Evolutionary conservation across 2,329 filamentous ascomycete species (phyloP).

Genomic region (Penicillium sp.): DNA sequence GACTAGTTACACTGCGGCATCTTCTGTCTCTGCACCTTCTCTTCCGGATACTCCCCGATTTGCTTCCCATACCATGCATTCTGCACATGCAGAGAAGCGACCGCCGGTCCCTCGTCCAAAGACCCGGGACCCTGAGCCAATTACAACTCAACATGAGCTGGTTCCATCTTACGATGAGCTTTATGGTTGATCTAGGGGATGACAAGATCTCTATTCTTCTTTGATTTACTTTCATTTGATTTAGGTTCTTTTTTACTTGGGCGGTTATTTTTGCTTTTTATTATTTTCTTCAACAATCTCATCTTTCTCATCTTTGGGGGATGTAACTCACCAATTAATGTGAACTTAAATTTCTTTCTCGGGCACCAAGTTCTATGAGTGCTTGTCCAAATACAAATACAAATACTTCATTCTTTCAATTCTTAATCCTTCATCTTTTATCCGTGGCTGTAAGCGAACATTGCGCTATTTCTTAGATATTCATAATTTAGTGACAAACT

Average conservation of each 20-base stretch:
- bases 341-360: not conserved
- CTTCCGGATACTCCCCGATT: slow-evolving; percentile 29
- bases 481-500: not conserved
- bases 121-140: slow-evolving; percentile 21
- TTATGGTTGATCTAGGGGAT: slow-evolving; percentile 30
- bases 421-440: not conserved
- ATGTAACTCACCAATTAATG: not conserved
- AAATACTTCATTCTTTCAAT: not conserved
- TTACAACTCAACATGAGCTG: slow-evolving; percentile 26
- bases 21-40: slow-evolving; percentile 26
- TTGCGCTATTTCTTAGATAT: not conserved
- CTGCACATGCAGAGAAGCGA: slow-evolving; percentile 25
- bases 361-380: not conserved
- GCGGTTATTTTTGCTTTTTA: not conserved
- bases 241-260: not conserved
- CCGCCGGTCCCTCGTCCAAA: slow-evolving; percentile 17
- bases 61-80: slow-evolving; percentile 10
- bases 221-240: not conserved
- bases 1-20: slow-evolving; percentile 34
- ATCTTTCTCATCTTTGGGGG: not conserved
- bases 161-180: slow-evolving; percentile 43
- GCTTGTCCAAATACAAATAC: not conserved
- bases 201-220: not conserved
- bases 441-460: not conserved
- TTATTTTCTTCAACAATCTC: not conserved